Conservation (phyloP, 331 rosid genomes). For the Saraca asoca region DNA sequence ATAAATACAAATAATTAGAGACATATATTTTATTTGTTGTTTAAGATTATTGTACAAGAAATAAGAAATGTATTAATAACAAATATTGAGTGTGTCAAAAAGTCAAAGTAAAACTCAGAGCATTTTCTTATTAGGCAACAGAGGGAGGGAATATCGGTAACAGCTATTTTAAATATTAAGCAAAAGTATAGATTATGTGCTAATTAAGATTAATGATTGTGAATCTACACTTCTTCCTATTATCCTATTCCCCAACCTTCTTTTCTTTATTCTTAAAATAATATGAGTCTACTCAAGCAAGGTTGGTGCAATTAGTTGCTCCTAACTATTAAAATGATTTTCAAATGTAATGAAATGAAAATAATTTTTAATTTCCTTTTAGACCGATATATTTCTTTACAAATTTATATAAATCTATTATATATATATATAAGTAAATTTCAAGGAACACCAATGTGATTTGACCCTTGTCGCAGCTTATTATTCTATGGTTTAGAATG, state of each 20-base stretch:
- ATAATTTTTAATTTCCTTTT: too few species aligned
- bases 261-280: not conserved
- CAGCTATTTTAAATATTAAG: slow-evolving; percentile 29
- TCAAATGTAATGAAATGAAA: too few species aligned
- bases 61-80: not conserved
- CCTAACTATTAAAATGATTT: too few species aligned
- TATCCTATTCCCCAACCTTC: not conserved
- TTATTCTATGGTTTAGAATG: too few species aligned
- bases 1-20: too few species aligned
- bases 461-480: too few species aligned
- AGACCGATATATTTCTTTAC: too few species aligned
- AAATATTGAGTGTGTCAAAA: slow-evolving; percentile 5
- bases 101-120: slow-evolving; percentile 31
- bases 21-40: not conserved
- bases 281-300: not conserved
- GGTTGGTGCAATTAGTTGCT: slow-evolving; percentile 23
- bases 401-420: too few species aligned
- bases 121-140: slow-evolving; percentile 31
- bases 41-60: not conserved
- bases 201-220: slow-evolving; percentile 40
- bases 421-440: too few species aligned
- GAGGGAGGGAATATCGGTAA: slow-evolving; percentile 50
- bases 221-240: slow-evolving; percentile 12
- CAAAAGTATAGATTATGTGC: slow-evolving; percentile 25
- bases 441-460: too few species aligned